Conservation (phyloP, 2,329 filamentous ascomycete species). For the Venturia oleaginea region DNA sequence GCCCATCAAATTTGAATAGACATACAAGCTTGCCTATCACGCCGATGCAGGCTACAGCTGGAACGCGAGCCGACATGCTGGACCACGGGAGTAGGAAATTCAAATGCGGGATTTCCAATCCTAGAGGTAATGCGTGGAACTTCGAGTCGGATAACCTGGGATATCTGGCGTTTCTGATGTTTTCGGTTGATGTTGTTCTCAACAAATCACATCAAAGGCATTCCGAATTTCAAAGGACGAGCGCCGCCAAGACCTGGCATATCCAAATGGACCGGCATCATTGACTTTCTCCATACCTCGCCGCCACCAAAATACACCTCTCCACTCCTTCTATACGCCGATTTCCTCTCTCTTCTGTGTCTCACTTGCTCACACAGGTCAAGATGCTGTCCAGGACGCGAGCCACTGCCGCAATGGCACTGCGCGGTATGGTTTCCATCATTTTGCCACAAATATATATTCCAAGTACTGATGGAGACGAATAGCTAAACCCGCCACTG, state of each 20-base stretch:
- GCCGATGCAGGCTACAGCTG: constrained; percentile 86
- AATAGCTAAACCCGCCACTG: constrained; percentile 56
- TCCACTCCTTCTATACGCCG: constrained; percentile 25
- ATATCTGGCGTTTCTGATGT: neutral
- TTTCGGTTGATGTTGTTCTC: constrained; percentile 9
- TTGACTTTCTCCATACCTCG: constrained; percentile 17
- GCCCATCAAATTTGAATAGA: neutral
- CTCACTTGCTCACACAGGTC: constrained; percentile 17
- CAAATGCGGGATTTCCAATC: neutral
- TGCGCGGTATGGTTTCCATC: constrained; percentile 39
- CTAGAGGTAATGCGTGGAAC: neutral
- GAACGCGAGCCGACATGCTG: constrained; percentile 40
- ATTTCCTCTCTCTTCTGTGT: neutral
- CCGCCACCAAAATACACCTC: constrained; percentile 26
- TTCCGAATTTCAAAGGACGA: neutral
- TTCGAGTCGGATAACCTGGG: neutral
- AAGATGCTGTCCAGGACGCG: constrained; percentile 44
- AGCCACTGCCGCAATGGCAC: constrained; percentile 44
- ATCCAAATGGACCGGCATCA: neutral
- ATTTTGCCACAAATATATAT: constrained; percentile 8
- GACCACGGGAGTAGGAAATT: neutral
- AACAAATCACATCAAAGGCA: neutral
- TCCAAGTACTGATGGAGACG: constrained; percentile 18
- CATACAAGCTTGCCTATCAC: constrained; percentile 84
- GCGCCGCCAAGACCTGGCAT: neutral